A percentile compares a stretch with the other conserved stretches of the same genome.
These are phyloP conservation scores for Zygotorulaspora chibaensis DNA, from an alignment of 805 yeast species.

Conservation along the genomic window DNA sequence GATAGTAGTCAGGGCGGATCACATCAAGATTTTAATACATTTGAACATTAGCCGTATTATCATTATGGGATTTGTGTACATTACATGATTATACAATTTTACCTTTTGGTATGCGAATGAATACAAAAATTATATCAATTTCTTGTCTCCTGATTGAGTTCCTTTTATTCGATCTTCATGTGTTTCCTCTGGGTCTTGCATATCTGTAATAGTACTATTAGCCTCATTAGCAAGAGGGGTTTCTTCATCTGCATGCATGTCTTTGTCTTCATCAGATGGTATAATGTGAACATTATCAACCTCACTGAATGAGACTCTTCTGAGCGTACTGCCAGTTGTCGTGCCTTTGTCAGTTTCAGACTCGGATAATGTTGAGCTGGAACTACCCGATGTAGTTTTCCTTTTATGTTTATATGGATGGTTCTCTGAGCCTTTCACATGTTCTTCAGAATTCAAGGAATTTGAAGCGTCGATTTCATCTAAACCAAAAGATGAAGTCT, in stretches of 20 bases:
- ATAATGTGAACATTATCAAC: constrained; percentile 28
- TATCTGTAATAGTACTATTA: neutral
- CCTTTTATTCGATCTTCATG: neutral
- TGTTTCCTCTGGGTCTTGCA: neutral
- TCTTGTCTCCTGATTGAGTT: constrained; percentile 3
- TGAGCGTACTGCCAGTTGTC: constrained; percentile 9
- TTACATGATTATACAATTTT: no score
- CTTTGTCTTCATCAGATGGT: constrained; percentile 16
- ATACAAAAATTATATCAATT: constrained; percentile 1
- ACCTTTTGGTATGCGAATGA: no score
- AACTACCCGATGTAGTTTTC: constrained; percentile 6
- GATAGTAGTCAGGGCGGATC: neutral
- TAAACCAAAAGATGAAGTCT: constrained; percentile 11
- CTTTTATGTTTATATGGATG: neutral
- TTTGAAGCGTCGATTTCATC: constrained; percentile 4
- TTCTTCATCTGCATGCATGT: neutral
- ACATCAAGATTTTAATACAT: neutral
- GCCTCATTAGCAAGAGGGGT: neutral
- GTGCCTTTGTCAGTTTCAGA: constrained; percentile 2
- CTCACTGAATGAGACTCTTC: constrained; percentile 34
- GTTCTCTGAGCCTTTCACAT: constrained; percentile 3
- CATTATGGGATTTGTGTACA: no score
- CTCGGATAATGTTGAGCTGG: neutral
- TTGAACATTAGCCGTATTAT: no score
- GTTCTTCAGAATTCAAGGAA: neutral